A percentile compares a stretch with the other conserved stretches of the same genome.
Conservation (phyloP, 2,329 filamentous ascomycete species). For the Ambrosiella beaveri region DNA sequence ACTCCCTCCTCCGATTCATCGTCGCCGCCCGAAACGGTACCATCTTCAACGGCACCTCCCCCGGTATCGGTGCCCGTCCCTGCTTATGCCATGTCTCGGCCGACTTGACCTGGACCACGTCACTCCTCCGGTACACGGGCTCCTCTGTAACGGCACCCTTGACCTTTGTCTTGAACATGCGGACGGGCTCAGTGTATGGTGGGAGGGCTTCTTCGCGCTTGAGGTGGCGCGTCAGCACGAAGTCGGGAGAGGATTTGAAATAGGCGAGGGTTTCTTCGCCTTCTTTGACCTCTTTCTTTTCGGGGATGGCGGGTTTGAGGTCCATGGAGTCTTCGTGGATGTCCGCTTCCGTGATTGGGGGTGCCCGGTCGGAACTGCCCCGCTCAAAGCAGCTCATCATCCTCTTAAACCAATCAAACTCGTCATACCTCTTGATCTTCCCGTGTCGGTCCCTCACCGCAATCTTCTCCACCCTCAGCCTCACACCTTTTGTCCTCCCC, state of each 20-base stretch:
- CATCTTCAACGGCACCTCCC: conserved; percentile 61
- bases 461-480: conserved; percentile 63
- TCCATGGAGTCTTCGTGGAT: conserved; percentile 64
- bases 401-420: conserved; percentile 76
- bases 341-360: conserved; percentile 53
- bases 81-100: conserved; percentile 97
- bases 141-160: conserved; percentile 63
- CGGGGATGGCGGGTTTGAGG: conserved; percentile 52
- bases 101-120: conserved; percentile 74
- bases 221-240: conserved; percentile 68
- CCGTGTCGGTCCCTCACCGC: conserved; percentile 62
- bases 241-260: conserved; percentile 74
- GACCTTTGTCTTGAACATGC: conserved; percentile 54
- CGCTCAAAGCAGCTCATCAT: conserved; percentile 56
- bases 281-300: conserved; percentile 56
- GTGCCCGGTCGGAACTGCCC: conserved; percentile 25
- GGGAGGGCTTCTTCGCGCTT: conserved; percentile 80
- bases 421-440: conserved; percentile 58
- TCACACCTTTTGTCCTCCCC: conserved; percentile 73
- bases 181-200: conserved; percentile 49
- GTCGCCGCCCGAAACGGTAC: conserved; percentile 89
- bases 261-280: conserved; percentile 72
- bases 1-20: conserved; percentile 67
- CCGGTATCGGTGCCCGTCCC: conserved; percentile 56
- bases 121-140: conserved; percentile 61